These are phyloP conservation scores for Claviceps monticola DNA, from an alignment of 2,329 filamentous ascomycete genomes.

Conservation along the genomic window DNA sequence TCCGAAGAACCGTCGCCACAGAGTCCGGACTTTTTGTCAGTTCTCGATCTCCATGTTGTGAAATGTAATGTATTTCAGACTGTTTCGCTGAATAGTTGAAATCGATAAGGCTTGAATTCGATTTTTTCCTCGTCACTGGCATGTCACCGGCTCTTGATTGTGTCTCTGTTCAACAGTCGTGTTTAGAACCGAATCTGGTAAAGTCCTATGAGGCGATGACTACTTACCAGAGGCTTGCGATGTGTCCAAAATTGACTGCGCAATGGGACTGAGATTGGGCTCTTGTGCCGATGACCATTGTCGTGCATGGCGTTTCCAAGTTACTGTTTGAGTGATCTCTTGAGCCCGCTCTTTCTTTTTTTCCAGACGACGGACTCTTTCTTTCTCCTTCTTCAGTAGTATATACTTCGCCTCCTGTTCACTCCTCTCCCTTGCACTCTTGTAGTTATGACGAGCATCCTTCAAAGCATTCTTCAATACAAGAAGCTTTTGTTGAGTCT, in stretches of 20 bases:
- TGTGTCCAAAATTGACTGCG: slow-evolving; percentile 24
- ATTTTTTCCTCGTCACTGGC: neutral
- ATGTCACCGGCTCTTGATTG: neutral
- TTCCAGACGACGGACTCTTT: slow-evolving; percentile 30
- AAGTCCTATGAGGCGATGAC: neutral
- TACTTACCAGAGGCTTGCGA: slow-evolving; percentile 13
- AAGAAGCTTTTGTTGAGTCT: slow-evolving; percentile 19
- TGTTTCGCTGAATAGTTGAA: neutral
- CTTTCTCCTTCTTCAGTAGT: slow-evolving; percentile 17
- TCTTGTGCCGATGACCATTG: slow-evolving; percentile 40
- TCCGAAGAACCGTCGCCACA: slow-evolving; percentile 25
- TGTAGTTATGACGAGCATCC: slow-evolving; percentile 20
- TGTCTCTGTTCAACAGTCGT: neutral
- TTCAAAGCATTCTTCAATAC: slow-evolving; percentile 19
- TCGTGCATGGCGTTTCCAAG: slow-evolving; percentile 30
- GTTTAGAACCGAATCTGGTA: neutral
- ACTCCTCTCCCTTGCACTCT: slow-evolving; percentile 29
- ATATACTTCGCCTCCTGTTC: slow-evolving; percentile 27
- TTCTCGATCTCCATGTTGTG: neutral
- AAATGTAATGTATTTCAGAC: neutral
- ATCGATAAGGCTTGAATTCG: slow-evolving; percentile 1
- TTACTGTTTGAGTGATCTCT: slow-evolving; percentile 18
- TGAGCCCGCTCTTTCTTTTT: slow-evolving; percentile 24
- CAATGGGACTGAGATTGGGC: slow-evolving; percentile 34
- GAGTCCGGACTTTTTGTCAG: slow-evolving; percentile 13